These are phyloP conservation scores for Monosporascus sp. DNA, from an alignment of 2,329 filamentous ascomycete species.

Conservation along the genomic window DNA sequence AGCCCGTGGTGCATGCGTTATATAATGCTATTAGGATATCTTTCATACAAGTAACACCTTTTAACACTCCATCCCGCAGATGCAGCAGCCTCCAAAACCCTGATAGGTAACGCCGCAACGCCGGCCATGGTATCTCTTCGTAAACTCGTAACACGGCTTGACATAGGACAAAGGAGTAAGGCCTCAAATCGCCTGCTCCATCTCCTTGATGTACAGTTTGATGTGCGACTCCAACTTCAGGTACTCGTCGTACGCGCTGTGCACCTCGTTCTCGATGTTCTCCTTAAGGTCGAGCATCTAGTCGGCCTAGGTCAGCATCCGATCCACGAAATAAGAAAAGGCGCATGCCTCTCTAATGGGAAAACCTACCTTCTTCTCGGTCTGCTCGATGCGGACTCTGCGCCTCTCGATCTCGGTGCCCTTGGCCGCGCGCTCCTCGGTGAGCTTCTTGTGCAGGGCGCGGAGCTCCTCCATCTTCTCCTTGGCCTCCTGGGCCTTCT, in stretches of 20 bases:
- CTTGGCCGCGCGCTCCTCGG: constrained; percentile 81
- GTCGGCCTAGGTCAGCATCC: constrained; percentile 16
- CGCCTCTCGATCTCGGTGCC: constrained; percentile 87
- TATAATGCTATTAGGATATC: not conserved
- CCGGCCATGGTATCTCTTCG: constrained; percentile 36
- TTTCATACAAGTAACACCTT: not conserved
- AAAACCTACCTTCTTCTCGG: constrained; percentile 84
- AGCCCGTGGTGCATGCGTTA: not conserved
- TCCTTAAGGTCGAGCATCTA: constrained; percentile 98
- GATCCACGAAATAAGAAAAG: not conserved
- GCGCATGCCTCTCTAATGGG: too few species aligned
- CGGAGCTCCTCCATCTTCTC: constrained; percentile 87
- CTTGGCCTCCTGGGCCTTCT: constrained; percentile 77
- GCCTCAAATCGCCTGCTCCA: constrained; percentile 76
- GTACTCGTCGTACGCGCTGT: constrained; percentile 87
- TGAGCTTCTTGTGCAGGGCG: constrained; percentile 71
- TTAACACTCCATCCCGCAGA: not conserved
- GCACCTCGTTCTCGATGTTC: constrained; percentile 92
- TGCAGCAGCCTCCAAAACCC: not conserved
- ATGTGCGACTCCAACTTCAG: constrained; percentile 97
- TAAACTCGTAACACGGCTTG: constrained; percentile 24
- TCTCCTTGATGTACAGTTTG: constrained; percentile 95
- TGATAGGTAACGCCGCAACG: constrained; percentile 28
- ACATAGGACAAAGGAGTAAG: constrained; percentile 7
- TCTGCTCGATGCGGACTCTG: constrained; percentile 92